Conservation (phyloP, 2,329 filamentous ascomycete genomes). For the Aspergillus aculeatinus region DNA sequence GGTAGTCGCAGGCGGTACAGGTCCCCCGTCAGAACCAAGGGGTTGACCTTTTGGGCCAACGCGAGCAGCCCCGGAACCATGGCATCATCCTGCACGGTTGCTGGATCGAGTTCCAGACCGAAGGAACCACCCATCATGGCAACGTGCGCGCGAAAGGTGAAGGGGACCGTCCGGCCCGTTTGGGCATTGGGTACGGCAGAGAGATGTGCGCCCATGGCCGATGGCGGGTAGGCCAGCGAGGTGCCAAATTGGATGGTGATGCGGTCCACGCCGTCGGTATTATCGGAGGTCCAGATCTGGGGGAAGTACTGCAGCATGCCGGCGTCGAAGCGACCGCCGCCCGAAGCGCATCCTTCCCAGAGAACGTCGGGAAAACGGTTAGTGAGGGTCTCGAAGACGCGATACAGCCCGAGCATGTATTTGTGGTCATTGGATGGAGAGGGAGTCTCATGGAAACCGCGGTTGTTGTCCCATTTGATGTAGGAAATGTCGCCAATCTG, state of each 20-base stretch:
- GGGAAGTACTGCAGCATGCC: constrained; percentile 65
- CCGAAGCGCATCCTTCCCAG: constrained; percentile 66
- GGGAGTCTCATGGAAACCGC: constrained; percentile 61
- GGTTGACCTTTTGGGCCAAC: constrained; percentile 58
- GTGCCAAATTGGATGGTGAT: constrained; percentile 65
- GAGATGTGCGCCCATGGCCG: constrained; percentile 65
- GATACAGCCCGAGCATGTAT: constrained; percentile 65
- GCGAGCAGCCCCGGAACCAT: constrained; percentile 56
- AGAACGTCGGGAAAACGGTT: constrained; percentile 60
- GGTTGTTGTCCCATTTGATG: constrained; percentile 69
- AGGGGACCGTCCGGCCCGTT: constrained; percentile 55
- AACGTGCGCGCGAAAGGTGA: constrained; percentile 63
- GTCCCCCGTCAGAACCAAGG: constrained; percentile 58
- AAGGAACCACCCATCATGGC: constrained; percentile 69
- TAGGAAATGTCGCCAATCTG: constrained; percentile 56
- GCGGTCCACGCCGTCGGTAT: constrained; percentile 63
- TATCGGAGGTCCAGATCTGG: constrained; percentile 65
- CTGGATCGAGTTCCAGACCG: constrained; percentile 63
- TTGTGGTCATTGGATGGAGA: constrained; percentile 55
- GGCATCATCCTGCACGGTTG: constrained; percentile 49
- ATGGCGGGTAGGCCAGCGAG: constrained; percentile 61
- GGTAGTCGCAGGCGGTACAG: constrained; percentile 61
- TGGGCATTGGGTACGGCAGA: constrained; percentile 61
- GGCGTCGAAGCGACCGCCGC: constrained; percentile 64
- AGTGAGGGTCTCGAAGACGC: constrained; percentile 60